These are phyloP conservation scores for Perkinsus chesapeaki DNA, from an alignment of 169 alveolate genomes.

Conservation along the genomic window DNA sequence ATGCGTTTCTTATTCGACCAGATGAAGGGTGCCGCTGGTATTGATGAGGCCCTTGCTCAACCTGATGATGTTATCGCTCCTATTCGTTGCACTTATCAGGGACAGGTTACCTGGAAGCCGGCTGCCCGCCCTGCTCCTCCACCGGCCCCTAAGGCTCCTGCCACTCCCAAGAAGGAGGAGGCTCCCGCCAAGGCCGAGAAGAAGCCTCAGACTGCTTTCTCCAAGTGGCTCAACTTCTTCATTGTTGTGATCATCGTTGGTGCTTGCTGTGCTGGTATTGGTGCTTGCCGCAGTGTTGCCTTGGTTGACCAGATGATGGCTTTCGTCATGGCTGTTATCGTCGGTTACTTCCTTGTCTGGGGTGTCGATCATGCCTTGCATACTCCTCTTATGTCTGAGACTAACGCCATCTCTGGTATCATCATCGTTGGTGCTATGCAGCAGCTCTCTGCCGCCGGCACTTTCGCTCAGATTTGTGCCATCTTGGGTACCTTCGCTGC, in stretches of 20 bases:
- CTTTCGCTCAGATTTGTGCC: background rate
- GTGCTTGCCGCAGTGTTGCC: background rate
- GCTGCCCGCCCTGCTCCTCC: background rate
- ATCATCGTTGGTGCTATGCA: constrained; percentile 73
- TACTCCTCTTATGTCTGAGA: constrained; percentile 79
- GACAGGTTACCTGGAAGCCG: background rate
- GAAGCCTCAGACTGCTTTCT: constrained; percentile 4
- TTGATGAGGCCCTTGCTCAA: constrained; percentile 35
- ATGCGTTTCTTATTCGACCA: constrained; percentile 55
- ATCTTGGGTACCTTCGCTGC: constrained; percentile 5
- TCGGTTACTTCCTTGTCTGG: constrained; percentile 73
- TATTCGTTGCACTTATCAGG: background rate
- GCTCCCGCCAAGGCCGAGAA: background rate
- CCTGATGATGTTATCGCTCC: background rate
- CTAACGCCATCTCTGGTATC: constrained; percentile 80
- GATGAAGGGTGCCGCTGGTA: constrained; percentile 56
- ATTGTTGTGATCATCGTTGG: background rate
- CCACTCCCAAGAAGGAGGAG: background rate
- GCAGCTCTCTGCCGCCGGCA: constrained; percentile 22
- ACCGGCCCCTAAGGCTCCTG: constrained; percentile 3
- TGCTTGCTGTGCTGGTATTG: constrained; percentile 2
- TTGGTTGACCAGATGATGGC: constrained; percentile 9
- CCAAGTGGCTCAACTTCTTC: background rate
- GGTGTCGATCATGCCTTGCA: constrained; percentile 79
- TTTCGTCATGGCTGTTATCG: constrained; percentile 49